These are phyloP conservation scores for Xylaria sp. DNA, from an alignment of 2,329 filamentous ascomycete genomes.

Conservation along the genomic window DNA sequence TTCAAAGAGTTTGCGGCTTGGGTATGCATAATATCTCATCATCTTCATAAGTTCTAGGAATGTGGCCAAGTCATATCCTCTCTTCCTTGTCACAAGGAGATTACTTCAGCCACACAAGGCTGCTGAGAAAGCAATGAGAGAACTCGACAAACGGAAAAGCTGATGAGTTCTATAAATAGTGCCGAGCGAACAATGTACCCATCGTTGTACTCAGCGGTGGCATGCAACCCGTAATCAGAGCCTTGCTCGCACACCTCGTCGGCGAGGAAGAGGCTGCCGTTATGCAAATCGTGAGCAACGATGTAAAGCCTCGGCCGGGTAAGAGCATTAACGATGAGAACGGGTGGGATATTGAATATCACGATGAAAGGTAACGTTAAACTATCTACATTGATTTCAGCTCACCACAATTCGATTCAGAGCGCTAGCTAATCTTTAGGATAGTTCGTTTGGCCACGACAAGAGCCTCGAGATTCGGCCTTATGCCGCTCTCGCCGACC, in stretches of 20 bases:
- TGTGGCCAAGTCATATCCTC: background rate
- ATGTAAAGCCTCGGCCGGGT: conserved; percentile 71
- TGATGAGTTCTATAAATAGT: conserved; percentile 26
- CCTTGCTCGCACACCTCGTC: conserved; percentile 81
- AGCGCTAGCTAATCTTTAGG: conserved; percentile 24
- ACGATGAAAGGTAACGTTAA: conserved; percentile 76
- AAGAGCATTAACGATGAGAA: conserved; percentile 81
- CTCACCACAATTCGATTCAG: background rate
- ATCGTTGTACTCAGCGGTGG: conserved; percentile 92
- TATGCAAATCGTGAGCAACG: conserved; percentile 91
- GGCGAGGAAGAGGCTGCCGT: conserved; percentile 78
- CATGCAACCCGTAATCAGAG: conserved; percentile 91
- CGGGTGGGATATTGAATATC: conserved; percentile 90
- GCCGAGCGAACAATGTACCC: conserved; percentile 80
- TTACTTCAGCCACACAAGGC: too few species aligned
- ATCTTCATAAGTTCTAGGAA: background rate
- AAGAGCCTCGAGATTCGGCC: conserved; percentile 92
- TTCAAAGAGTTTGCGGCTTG: conserved; percentile 91
- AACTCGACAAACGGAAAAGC: conserved; percentile 45
- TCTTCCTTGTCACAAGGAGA: background rate
- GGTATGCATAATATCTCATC: conserved; percentile 53
- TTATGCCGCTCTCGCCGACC: conserved; percentile 79
- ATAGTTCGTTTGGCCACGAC: conserved; percentile 90
- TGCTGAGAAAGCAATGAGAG: background rate
- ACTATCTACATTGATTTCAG: conserved; percentile 26